Evolutionary conservation across 2,329 filamentous ascomycete species (phyloP).

Genomic region (Fusarium phyllophilum): DNA sequence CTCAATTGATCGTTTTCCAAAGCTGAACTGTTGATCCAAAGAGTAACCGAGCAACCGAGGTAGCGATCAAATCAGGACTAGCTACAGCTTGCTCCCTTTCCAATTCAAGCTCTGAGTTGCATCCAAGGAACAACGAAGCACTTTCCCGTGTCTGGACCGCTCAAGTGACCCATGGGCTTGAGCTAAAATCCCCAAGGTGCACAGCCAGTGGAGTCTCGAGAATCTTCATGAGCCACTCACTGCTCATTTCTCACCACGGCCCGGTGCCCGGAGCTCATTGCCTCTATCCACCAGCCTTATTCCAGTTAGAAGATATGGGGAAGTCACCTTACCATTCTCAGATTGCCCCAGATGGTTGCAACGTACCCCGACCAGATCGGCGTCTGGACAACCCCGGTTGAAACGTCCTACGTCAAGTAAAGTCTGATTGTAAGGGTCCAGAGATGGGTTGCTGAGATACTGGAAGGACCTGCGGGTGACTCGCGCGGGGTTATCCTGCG

Average conservation of each 20-base stretch:
- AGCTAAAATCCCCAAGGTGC: neutral
- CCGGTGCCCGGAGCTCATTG: neutral
- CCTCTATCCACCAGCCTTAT: neutral
- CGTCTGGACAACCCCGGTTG: conserved; percentile 8
- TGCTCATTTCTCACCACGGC: neutral
- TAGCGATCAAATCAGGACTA: neutral
- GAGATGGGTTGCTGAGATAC: neutral
- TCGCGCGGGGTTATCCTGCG: neutral
- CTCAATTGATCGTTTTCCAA: neutral
- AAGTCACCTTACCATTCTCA: neutral
- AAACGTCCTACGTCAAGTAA: neutral
- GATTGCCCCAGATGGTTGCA: neutral
- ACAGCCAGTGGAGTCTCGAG: neutral
- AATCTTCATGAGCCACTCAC: neutral
- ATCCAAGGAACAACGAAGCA: neutral
- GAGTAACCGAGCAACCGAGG: neutral
- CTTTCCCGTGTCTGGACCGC: neutral
- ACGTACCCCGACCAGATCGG: conserved; percentile 8
- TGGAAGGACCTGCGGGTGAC: neutral
- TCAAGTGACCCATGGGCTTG: neutral
- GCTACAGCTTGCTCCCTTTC: neutral
- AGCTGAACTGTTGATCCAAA: neutral
- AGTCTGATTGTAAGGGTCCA: neutral
- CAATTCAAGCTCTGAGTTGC: neutral
- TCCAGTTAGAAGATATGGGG: conserved; percentile 8